phyloP scores from a whole-genome alignment of 2,329 filamentous ascomycete genomes.

The Fusarium sp. region DNA sequence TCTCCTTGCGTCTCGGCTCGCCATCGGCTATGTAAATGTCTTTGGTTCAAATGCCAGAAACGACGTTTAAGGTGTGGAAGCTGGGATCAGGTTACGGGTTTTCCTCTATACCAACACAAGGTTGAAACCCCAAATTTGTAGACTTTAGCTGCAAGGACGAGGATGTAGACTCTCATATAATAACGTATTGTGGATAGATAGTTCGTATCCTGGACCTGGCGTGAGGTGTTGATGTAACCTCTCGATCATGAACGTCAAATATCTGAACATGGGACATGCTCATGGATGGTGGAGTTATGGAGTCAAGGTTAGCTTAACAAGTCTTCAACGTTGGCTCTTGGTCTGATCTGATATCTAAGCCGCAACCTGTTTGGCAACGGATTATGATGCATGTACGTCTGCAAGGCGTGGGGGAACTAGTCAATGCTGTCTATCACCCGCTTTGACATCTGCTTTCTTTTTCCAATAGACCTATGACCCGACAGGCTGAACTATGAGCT shows the following conservation, averaged over 20 bases:
- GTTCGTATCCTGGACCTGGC: not conserved
- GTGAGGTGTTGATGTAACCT: not conserved
- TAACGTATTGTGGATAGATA: not conserved
- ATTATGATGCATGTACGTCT: slow-evolving; percentile 19
- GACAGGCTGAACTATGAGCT: slow-evolving; percentile 32
- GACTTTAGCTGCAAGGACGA: slow-evolving; percentile 3
- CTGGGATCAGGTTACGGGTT: not conserved
- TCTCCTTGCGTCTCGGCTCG: not conserved
- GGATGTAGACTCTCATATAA: not conserved
- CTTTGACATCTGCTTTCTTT: slow-evolving; percentile 36
- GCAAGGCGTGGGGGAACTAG: slow-evolving; percentile 5
- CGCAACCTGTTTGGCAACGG: slow-evolving; percentile 11
- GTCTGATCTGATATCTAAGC: not conserved
- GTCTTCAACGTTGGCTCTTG: slow-evolving; percentile 17
- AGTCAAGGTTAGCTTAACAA: not conserved
- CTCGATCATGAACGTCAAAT: slow-evolving; percentile 16
- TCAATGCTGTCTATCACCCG: slow-evolving; percentile 13
- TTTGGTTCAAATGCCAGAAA: not conserved
- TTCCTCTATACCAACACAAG: not conserved
- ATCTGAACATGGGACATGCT: not conserved
- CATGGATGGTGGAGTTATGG: slow-evolving; percentile 6
- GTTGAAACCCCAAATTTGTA: not conserved
- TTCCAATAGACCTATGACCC: slow-evolving; percentile 4
- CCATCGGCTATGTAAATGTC: not conserved
- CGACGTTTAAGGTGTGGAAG: not conserved